These are phyloP conservation scores for Malassezia globosa DNA, from an alignment of 1,284 basidiomycete genomes.

Conservation along the genomic window DNA sequence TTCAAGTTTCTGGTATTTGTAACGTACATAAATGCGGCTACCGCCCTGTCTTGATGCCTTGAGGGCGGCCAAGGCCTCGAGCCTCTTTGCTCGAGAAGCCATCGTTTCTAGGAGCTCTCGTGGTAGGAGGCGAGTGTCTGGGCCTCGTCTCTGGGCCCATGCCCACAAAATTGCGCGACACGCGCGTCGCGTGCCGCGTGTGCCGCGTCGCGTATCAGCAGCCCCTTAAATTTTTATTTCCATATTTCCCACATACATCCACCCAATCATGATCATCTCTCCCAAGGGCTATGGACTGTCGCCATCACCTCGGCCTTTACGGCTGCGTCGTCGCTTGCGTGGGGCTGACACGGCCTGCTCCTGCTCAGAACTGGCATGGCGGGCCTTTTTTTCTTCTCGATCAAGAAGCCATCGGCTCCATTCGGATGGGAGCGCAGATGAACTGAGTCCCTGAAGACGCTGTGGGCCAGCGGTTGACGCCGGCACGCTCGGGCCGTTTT, in stretches of 20 bases:
- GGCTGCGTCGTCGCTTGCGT: slow-evolving; percentile 11
- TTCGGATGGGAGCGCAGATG: slow-evolving; percentile 13
- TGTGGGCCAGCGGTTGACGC: too few relatives aligned
- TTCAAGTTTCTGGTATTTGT: too few relatives aligned
- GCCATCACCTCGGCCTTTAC: slow-evolving; percentile 7
- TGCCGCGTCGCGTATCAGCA: background rate
- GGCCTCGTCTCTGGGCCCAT: background rate
- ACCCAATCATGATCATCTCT: slow-evolving; percentile 1
- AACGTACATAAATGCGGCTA: too few relatives aligned
- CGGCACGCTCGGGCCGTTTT: too few relatives aligned
- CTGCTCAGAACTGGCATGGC: background rate
- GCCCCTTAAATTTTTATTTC: background rate
- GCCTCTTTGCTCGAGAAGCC: slow-evolving; percentile 30
- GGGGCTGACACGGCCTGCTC: background rate
- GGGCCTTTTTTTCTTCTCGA: slow-evolving; percentile 1
- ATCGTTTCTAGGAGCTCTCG: slow-evolving; percentile 17
- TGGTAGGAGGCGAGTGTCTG: too few relatives aligned
- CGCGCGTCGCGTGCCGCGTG: slow-evolving; percentile 1
- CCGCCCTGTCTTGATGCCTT: slow-evolving; percentile 37
- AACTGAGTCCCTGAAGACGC: slow-evolving; percentile 12
- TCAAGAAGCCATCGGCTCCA: slow-evolving; percentile 14
- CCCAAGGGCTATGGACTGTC: slow-evolving; percentile 7
- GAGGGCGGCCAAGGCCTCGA: slow-evolving; percentile 38
- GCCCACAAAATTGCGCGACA: background rate
- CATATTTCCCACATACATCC: background rate